phyloP scores from a whole-genome alignment of 345 rosid genomes.

The Crucihimalaya himalaica region DNA sequence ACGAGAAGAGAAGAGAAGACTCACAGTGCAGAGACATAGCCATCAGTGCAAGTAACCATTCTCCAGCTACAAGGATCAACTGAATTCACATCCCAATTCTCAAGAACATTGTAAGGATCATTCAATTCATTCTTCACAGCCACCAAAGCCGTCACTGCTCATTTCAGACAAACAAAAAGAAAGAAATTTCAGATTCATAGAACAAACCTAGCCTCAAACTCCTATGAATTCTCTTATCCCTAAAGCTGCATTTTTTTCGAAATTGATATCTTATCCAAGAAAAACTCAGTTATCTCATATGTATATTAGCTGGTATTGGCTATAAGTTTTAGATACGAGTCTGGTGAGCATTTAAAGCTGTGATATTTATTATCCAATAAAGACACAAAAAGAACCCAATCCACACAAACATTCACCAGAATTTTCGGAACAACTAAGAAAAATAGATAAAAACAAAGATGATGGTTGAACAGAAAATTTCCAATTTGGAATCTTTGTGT shows the following conservation, averaged over 20 bases:
- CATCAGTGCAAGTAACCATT: slow-evolving; percentile 95
- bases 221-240: neutral
- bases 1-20: slow-evolving; percentile 36
- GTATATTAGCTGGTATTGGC: slow-evolving; percentile 23
- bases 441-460: neutral
- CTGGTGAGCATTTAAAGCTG: slow-evolving; percentile 39
- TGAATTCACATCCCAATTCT: slow-evolving; percentile 92
- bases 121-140: slow-evolving; percentile 74
- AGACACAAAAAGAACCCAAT: slow-evolving; percentile 14
- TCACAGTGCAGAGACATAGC: slow-evolving; percentile 89
- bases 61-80: slow-evolving; percentile 99
- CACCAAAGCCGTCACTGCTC: slow-evolving; percentile 90
- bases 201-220: slow-evolving; percentile 14
- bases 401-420: slow-evolving; percentile 29
- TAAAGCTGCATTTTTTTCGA: neutral
- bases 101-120: slow-evolving; percentile 92
- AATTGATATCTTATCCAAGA: slow-evolving; percentile 9
- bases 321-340: neutral
- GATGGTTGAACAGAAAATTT: neutral
- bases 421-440: slow-evolving; percentile 1
- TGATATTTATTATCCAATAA: slow-evolving; percentile 31
- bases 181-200: slow-evolving; percentile 16
- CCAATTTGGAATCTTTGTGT: slow-evolving; percentile 17
- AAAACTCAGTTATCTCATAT: neutral
- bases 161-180: slow-evolving; percentile 33